These are phyloP conservation scores for Saccharomycopsis fodiens DNA, from an alignment of 805 yeast genomes.

Conservation along the genomic window DNA sequence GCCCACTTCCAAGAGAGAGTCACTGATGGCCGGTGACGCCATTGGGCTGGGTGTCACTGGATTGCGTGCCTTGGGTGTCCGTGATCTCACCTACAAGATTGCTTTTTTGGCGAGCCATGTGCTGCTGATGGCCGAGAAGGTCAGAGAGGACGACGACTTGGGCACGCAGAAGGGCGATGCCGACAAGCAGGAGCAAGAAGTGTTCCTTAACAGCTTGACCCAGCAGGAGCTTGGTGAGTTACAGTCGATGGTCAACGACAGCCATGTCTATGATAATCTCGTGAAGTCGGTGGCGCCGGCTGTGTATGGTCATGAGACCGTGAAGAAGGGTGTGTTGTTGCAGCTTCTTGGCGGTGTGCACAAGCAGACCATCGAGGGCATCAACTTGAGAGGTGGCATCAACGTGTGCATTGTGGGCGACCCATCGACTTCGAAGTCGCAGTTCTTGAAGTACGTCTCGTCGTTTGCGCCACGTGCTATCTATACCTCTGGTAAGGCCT, in stretches of 20 bases:
- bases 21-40: constrained; percentile 40
- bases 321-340: constrained; percentile 83
- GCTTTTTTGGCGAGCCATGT: constrained; percentile 93
- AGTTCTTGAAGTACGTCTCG: constrained; percentile 87
- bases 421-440: constrained; percentile 96
- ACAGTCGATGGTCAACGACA: constrained; percentile 85
- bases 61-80: constrained; percentile 80
- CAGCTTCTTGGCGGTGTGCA: constrained; percentile 95
- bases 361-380: constrained; percentile 88
- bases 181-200: constrained; percentile 70
- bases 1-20: constrained; percentile 71
- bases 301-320: constrained; percentile 90
- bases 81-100: constrained; percentile 86
- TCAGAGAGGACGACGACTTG: constrained; percentile 22
- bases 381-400: constrained; percentile 91
- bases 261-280: constrained; percentile 72
- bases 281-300: constrained; percentile 92
- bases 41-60: constrained; percentile 84
- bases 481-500: constrained; percentile 96
- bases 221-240: constrained; percentile 79
- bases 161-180: constrained; percentile 29
- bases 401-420: constrained; percentile 96
- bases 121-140: constrained; percentile 42
- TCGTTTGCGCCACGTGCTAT: constrained; percentile 90
- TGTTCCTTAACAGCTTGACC: constrained; percentile 67